These are phyloP conservation scores for Cutaneotrichosporon mucoides DNA, from an alignment of 1,284 basidiomycete species.

Conservation along the genomic window DNA sequence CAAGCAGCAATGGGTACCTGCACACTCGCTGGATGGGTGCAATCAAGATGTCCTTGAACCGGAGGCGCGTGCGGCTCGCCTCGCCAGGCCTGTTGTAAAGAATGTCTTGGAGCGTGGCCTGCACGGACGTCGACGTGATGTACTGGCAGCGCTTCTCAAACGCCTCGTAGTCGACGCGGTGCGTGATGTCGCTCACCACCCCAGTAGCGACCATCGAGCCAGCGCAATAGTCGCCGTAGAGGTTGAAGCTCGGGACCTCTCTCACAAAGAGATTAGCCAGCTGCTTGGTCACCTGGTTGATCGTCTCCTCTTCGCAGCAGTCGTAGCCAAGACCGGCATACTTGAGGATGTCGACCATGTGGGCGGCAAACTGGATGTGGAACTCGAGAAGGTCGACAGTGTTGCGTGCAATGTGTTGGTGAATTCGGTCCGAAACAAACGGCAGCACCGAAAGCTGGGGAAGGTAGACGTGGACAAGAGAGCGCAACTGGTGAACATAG, in stretches of 20 bases:
- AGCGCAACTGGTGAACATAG: slow-evolving; percentile 71
- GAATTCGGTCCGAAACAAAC: slow-evolving; percentile 40
- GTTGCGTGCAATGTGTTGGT: slow-evolving; percentile 60
- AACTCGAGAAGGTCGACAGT: slow-evolving; percentile 66
- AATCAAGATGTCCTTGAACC: slow-evolving; percentile 76
- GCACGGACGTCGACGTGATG: slow-evolving; percentile 51
- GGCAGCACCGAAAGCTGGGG: slow-evolving; percentile 50
- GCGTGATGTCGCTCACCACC: slow-evolving; percentile 61
- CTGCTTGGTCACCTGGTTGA: slow-evolving; percentile 55
- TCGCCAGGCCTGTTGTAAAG: slow-evolving; percentile 31
- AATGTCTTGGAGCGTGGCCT: slow-evolving; percentile 34
- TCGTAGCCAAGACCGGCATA: slow-evolving; percentile 55
- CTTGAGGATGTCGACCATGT: slow-evolving; percentile 55
- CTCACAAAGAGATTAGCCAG: slow-evolving; percentile 63
- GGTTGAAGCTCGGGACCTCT: slow-evolving; percentile 65
- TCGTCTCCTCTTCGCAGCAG: slow-evolving; percentile 16
- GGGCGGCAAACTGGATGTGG: slow-evolving; percentile 60
- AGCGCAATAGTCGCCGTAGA: slow-evolving; percentile 78
- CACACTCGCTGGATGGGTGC: slow-evolving; percentile 85
- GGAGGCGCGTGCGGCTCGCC: slow-evolving; percentile 36
- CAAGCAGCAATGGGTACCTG: slow-evolving; percentile 83
- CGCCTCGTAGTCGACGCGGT: slow-evolving; percentile 64
- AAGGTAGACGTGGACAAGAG: slow-evolving; percentile 60
- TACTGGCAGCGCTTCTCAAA: slow-evolving; percentile 70
- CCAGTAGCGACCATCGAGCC: slow-evolving; percentile 74